These are phyloP conservation scores for Nakazawaea molendinolei DNA, from an alignment of 805 yeast species.

Conservation along the genomic window DNA sequence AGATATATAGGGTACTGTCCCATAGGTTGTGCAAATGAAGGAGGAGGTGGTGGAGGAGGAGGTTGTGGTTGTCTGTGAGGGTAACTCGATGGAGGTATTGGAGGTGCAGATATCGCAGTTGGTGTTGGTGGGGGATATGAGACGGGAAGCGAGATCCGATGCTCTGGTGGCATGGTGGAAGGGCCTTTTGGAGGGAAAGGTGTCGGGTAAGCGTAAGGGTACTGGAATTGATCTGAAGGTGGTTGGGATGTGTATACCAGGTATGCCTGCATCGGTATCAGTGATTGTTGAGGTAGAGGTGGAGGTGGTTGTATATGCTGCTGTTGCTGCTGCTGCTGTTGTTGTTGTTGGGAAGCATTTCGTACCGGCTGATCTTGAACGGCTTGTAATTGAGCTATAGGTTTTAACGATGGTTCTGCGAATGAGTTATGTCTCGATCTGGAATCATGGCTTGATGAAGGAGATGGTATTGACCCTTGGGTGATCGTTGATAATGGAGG, in stretches of 20 bases:
- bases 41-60: slow-evolving; percentile 78
- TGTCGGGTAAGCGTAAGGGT: too few relatives aligned
- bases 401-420: not conserved
- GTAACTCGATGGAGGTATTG: too few relatives aligned
- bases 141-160: too few relatives aligned
- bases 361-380: not conserved
- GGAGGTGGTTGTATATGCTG: slow-evolving; percentile 1
- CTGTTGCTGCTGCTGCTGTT: not conserved
- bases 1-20: not conserved
- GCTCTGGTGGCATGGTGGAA: too few relatives aligned
- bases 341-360: not conserved
- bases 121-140: slow-evolving; percentile 1
- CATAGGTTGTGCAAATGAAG: slow-evolving; percentile 29
- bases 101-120: not conserved
- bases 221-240: too few relatives aligned
- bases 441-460: slow-evolving; percentile 3
- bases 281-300: not conserved
- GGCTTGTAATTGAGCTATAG: too few relatives aligned
- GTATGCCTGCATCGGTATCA: too few relatives aligned
- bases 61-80: slow-evolving; percentile 48
- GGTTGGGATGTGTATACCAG: too few relatives aligned
- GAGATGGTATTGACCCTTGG: not conserved
- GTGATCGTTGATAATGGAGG: slow-evolving; percentile 12
- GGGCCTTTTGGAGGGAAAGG: too few relatives aligned
- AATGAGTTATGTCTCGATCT: slow-evolving; percentile 1